A percentile compares a stretch with the other conserved stretches of the same genome.
phyloP scores from a whole-genome alignment of 176 grass and related monocot genomes.

The Stipa capillata region DNA sequence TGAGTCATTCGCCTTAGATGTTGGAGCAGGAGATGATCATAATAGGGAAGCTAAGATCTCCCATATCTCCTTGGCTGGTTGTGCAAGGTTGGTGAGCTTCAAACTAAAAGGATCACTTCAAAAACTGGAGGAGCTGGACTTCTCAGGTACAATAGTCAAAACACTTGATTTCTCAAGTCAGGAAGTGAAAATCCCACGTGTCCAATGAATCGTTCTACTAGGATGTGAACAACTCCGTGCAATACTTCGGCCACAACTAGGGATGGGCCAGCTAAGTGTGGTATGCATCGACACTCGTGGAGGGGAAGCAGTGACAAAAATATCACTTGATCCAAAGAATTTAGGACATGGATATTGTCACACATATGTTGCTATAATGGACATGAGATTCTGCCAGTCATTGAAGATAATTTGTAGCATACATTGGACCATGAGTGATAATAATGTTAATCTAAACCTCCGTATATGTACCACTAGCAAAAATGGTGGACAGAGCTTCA shows the following conservation, averaged over 20 bases:
- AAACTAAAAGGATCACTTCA: not conserved
- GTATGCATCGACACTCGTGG: not conserved
- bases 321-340: not conserved
- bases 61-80: not conserved
- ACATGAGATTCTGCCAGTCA: not conserved
- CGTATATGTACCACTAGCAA: too few species aligned
- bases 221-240: not conserved
- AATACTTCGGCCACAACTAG: not conserved
- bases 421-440: too few species aligned
- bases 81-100: too few species aligned
- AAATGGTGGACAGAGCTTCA: too few species aligned
- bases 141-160: conserved; percentile 4
- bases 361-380: not conserved
- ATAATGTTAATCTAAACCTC: too few species aligned
- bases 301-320: not conserved
- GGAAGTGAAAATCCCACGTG: too few species aligned
- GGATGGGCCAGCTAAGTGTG: not conserved
- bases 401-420: too few species aligned
- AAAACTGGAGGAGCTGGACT: not conserved
- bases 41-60: not conserved
- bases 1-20: not conserved
- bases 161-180: too few species aligned
- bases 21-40: too few species aligned
- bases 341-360: rapidly evolving
- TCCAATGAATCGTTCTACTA: not conserved